Evolutionary conservation across 1,284 basidiomycete species (phyloP), one percentile per base, ranked within the genome.

Genomic region (Ustilago cynodontis): DNA sequence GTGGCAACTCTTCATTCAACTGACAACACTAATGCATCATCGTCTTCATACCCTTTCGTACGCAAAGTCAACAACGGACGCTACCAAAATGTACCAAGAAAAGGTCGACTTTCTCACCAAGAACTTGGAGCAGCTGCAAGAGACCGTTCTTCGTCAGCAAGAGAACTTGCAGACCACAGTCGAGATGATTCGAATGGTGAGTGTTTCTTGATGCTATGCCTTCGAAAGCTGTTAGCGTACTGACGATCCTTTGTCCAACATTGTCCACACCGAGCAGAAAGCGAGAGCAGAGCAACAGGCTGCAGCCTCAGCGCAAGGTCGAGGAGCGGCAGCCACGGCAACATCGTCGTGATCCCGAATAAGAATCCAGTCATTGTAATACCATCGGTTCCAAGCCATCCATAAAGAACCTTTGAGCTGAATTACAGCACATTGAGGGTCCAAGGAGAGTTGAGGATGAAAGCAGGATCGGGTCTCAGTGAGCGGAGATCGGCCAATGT

Each of bases 91-190:
- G 62, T 85, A 85, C 47, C 41, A 73, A 37, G 79, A 81, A 33
- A 82, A 83, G 63, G 71, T 85, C 14, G 77, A 78, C 29, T 85
- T 80, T 57, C 72, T 85, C 8, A 73, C 69, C 7, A 81, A 83
- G 61, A 82, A 81, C 53, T 71, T 85, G 50, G 82, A 83, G 45
- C 77, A 82, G 60, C 71, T 85, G 28, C 83, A 85, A 61, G 82
- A 81, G 26, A 85, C 82, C 13, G 81, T 85, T 39, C 58, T 80
- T 9, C 73, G 77, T 52, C 84, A 85, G 65, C 81, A 85, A 60
- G 84, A 84, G 49, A 85, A 85, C 35, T 50, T 85, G 67, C 78
- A 80, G 22, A 81, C 82, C 8, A 82, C 83, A 3, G 65, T 73
- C 31, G 84, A 85, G 56, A 79, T 85, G 54, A 73, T 82, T 41